Evolutionary conservation across 805 yeast species (phyloP).

Genomic region (Wickerhamiella shivajii): DNA sequence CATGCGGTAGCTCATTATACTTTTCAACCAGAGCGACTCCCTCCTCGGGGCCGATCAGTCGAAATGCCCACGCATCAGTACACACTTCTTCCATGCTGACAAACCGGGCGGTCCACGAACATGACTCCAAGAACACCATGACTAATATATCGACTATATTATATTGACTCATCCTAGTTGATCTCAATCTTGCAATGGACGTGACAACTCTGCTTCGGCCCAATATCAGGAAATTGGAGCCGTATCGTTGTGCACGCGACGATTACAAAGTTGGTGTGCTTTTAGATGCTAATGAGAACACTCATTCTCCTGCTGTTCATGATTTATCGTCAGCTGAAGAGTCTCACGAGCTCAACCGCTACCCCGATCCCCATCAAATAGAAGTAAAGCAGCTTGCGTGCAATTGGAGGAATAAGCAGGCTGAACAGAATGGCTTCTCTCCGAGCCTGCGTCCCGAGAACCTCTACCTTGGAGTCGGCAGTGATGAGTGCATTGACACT

Average conservation of each 20-base stretch:
- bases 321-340: constrained; percentile 32
- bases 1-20: constrained; percentile 6
- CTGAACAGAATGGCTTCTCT: constrained; percentile 19
- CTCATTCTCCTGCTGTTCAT: constrained; percentile 70
- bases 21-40: constrained; percentile 12
- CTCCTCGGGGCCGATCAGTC: constrained; percentile 13
- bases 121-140: neutral
- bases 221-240: constrained; percentile 67
- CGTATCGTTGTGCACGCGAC: constrained; percentile 94
- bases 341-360: constrained; percentile 57
- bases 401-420: constrained; percentile 49
- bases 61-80: constrained; percentile 18
- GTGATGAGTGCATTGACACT: constrained; percentile 90
- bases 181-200: constrained; percentile 11
- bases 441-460: constrained; percentile 43
- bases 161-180: neutral
- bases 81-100: constrained; percentile 10
- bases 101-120: neutral
- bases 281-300: constrained; percentile 91
- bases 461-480: constrained; percentile 88
- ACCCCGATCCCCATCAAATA: constrained; percentile 92
- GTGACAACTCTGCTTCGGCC: constrained; percentile 58
- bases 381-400: constrained; percentile 60
- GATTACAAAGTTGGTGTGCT: constrained; percentile 80
- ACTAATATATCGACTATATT: neutral